These are phyloP conservation scores for Dactylis glomerata DNA, from an alignment of 176 grass and related monocot species.

Conservation along the genomic window DNA sequence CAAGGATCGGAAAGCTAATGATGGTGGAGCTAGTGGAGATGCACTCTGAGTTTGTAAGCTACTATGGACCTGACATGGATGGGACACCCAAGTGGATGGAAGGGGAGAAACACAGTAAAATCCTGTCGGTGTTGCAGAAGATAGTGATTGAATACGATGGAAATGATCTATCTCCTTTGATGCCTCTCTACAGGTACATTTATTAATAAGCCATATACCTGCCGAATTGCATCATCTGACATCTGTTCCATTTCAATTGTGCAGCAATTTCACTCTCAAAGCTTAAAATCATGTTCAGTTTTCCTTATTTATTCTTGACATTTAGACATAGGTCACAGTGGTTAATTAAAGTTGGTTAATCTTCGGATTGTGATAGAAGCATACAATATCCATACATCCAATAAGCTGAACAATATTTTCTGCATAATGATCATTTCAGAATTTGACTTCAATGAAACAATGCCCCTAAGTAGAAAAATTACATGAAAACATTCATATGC, in stretches of 20 bases:
- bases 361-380: not conserved
- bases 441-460: not conserved
- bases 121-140: constrained; percentile 31
- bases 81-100: constrained; percentile 64
- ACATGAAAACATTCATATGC: not conserved
- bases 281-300: not conserved
- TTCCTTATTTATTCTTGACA: not conserved
- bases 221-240: not conserved
- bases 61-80: constrained; percentile 53
- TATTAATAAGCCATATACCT: not conserved
- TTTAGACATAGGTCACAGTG: not conserved
- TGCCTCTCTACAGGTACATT: constrained; percentile 75
- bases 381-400: not conserved
- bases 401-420: not conserved
- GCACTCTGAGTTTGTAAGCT: constrained; percentile 63
- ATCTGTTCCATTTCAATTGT: not conserved
- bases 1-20: constrained; percentile 62
- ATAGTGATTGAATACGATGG: constrained; percentile 32
- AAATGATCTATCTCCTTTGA: constrained; percentile 39
- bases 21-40: constrained; percentile 74
- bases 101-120: constrained; percentile 45
- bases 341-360: not conserved
- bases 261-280: not conserved
- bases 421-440: not conserved
- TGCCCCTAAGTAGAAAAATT: not conserved